Conservation (phyloP, 176 grass and related monocot species). For the Chrysopogon serrulatus region DNA sequence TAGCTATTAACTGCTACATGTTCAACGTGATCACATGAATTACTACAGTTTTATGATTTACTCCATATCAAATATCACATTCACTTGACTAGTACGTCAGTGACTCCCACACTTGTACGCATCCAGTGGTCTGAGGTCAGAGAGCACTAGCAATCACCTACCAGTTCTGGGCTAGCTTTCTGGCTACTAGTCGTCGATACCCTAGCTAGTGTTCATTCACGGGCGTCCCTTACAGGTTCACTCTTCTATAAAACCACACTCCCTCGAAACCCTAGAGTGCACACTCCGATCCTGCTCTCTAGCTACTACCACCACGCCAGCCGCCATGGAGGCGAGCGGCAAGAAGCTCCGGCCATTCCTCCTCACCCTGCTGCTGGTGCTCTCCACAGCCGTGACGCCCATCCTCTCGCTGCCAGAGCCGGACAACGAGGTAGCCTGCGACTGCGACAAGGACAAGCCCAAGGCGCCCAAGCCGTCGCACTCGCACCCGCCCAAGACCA, state of each 20-base stretch:
- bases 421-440: conserved; percentile 22
- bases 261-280: conserved; percentile 25
- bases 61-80: background rate
- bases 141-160: background rate
- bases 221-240: background rate
- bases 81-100: background rate
- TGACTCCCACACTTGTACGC: background rate
- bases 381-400: conserved; percentile 45
- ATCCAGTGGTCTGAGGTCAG: background rate
- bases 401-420: conserved; percentile 26
- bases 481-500: conserved; percentile 42
- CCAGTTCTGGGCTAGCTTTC: background rate
- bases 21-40: background rate
- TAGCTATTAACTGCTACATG: too few species aligned
- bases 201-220: conserved; percentile 12
- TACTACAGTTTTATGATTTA: background rate
- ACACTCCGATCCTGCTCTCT: background rate
- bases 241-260: conserved; percentile 33
- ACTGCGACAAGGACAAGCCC: conserved; percentile 48
- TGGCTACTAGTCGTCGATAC: background rate
- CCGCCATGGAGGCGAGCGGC: conserved; percentile 53
- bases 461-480: conserved; percentile 31
- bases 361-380: conserved; percentile 58
- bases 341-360: conserved; percentile 42
- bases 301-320: background rate